Evolutionary conservation across 192 early-diverging fungal species (phyloP).

Genomic region (Mortierella alpina): DNA sequence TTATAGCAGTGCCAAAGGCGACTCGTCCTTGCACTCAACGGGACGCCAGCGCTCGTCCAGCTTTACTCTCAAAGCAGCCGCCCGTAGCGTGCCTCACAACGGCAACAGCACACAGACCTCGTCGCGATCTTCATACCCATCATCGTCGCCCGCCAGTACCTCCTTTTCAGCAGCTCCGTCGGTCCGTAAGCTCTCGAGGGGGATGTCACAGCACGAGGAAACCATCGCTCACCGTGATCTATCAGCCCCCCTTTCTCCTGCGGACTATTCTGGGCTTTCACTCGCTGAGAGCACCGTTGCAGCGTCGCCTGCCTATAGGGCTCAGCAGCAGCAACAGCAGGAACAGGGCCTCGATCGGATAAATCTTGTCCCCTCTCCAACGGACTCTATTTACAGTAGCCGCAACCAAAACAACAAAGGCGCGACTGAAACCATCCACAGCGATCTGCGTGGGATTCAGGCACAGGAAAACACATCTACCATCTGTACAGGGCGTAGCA

Average conservation of each 20-base stretch:
- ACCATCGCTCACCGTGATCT: slow-evolving; percentile 15
- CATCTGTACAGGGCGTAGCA: slow-evolving; percentile 41
- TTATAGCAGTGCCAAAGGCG: slow-evolving; percentile 6
- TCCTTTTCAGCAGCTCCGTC: not conserved
- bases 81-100: not conserved
- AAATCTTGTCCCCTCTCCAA: slow-evolving; percentile 30
- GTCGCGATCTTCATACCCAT: not conserved
- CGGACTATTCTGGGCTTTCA: slow-evolving; percentile 2
- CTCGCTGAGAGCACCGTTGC: slow-evolving; percentile 1
- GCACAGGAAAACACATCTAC: slow-evolving; percentile 6
- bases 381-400: not conserved
- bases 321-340: slow-evolving; percentile 9
- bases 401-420: not conserved
- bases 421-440: not conserved
- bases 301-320: not conserved
- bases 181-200: slow-evolving; percentile 11
- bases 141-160: too few species aligned
- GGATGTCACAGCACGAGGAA: slow-evolving; percentile 15
- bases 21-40: not conserved
- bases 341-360: slow-evolving; percentile 31
- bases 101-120: not conserved
- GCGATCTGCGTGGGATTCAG: slow-evolving; percentile 5
- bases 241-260: not conserved
- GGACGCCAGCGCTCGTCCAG: slow-evolving; percentile 44
- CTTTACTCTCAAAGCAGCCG: slow-evolving; percentile 8